Base-by-base conservation (phyloP, 2,329 filamentous ascomycete species). In the Coniochaeta sp. region DNA sequence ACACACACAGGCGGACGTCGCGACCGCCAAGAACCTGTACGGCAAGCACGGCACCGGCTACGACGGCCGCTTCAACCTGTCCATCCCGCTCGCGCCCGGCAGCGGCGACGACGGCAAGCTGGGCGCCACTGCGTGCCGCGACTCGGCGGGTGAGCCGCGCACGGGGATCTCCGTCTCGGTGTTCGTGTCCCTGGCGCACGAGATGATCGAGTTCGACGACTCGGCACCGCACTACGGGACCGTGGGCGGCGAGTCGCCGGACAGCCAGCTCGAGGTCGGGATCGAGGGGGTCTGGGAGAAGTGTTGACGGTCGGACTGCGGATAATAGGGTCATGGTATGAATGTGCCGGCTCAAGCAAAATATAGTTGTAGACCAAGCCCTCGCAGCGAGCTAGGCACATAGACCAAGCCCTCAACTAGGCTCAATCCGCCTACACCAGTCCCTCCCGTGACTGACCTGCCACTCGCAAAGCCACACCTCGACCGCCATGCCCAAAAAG, bases 391-490 rank as follows among this genome's bases (percentile, higher is more conserved):
- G n/a, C n/a, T n/a, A n/a, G n/a, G n/a, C n/a, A n/a, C n/a, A n/a
- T n/a, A n/a, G n/a, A n/a, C n/a, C n/a, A n/a, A n/a, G n/a, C n/a
- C n/a, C n/a, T n/a, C 66, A 75, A 22, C 74, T 69, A 17, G 72
- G 72, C 64, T 78, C 71, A 60, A 85, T 84, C 65, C 79, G 77
- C 62, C 78, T 82, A 69, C 90, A 93, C 79, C 84, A 93, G 62
- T 90, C 84, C 65, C 90, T 81, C 3, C 93, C 93, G 65, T 88
- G 87, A n/a, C 74, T 74, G 26, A 96, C 89, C 74, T 98, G 93
- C 82, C 89, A 96, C 55, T 82, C 80, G 73, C 95, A 99, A 26
- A 98, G 75, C 72, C 84, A 82, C 1, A 89, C 86, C 64, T 98
- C 93, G 73, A 97, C 80, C 2, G 78, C 80, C 81, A 97, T 93